Evolutionary conservation across 768 basidiomycete genomes (phyloP).

Genomic region (Tephrocybe sp.): DNA sequence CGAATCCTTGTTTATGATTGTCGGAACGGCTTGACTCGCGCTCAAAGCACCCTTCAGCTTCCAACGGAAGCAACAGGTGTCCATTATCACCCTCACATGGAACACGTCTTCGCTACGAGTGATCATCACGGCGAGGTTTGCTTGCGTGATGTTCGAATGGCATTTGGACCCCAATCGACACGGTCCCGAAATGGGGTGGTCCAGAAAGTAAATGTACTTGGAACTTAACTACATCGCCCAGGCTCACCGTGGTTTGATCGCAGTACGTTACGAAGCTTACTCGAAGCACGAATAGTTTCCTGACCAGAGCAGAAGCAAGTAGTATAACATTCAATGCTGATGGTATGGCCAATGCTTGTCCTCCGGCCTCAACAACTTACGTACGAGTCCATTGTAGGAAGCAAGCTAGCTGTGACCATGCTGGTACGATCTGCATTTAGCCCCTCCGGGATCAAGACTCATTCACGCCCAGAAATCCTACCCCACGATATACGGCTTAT

Average conservation of each 20-base stretch:
- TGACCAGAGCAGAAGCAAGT: conserved; percentile 65
- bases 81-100: conserved; percentile 66
- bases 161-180: conserved; percentile 54
- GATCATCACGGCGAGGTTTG: conserved; percentile 59
- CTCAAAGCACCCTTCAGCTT: conserved; percentile 54
- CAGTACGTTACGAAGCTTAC: conserved; percentile 47
- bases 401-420: conserved; percentile 64
- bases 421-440: conserved; percentile 42
- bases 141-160: conserved; percentile 73
- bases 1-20: conserved; percentile 62
- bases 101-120: conserved; percentile 68
- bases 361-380: not conserved
- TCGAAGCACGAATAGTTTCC: conserved; percentile 33
- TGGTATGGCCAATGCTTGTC: conserved; percentile 38
- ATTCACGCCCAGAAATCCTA: conserved; percentile 50
- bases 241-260: not conserved
- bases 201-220: conserved; percentile 35
- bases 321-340: conserved; percentile 69
- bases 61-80: conserved; percentile 60
- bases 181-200: conserved; percentile 56
- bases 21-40: conserved; percentile 36
- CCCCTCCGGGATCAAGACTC: not conserved
- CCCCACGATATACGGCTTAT: conserved; percentile 69
- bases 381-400: conserved; percentile 39
- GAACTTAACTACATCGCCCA: not conserved